Base-by-base conservation (phyloP, 108 stramenopile genomes). In the Poteriospumella lacustris region DNA sequence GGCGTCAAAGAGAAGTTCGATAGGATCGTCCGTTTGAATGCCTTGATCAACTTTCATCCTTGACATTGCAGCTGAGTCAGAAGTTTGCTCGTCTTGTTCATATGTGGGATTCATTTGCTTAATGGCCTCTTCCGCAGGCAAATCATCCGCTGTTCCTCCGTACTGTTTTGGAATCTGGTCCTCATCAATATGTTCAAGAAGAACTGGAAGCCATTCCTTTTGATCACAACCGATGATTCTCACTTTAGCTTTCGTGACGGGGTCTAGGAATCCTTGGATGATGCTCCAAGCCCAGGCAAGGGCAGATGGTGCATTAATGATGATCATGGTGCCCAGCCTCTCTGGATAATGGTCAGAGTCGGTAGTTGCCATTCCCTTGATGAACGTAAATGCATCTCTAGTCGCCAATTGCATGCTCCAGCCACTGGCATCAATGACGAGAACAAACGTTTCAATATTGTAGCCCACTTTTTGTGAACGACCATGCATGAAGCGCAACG, bases 361-460 rank as follows among this genome's bases (percentile, higher is more conserved):
- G 31, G 70, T 73, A 5, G 15, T 73, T 38, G 70, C 70, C 70
- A 73, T 73, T 12, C 70, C 47, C 42, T 56, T 44, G 31, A 73
- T 56, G 31, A 73, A 73, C 3, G 70, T 34, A 44, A 34, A 52
- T 73, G 70, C 70, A 5, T 73, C 70, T 26, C 44, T 9, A 56
- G 70, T 73, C 5, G 70, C 70, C 31, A 73, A 73, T 12, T 24
- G 15, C 3, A 73, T 5, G 36, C 47, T 38, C 70, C 70, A 73
- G 26, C 70, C 70, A 9, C 31, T 34, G 31, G 70, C 70, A 73
- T 73, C 70, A 73, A 73, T 38, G 31, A 73, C 33, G 5, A 56
- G 15, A 36, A 73, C 41, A 73, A 73, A 73, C 9, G 70, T 73
- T 38, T 73, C 70, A 73, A 73, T 73, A 56, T 73, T 73, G 70